phyloP scores from a whole-genome alignment of 306 rosid species.

The Cicer judaicum region DNA sequence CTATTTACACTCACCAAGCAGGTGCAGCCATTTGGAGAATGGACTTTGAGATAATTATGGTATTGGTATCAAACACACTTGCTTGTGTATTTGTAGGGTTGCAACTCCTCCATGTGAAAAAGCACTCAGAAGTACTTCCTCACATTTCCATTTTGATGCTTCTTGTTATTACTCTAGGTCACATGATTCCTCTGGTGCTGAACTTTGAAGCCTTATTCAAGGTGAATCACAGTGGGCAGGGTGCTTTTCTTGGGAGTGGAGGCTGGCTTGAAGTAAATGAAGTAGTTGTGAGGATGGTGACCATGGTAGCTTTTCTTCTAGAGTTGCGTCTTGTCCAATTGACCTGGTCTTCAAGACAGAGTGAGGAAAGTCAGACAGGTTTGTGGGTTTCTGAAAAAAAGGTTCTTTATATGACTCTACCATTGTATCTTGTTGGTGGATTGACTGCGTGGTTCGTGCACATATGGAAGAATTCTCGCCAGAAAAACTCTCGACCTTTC shows the following conservation, averaged over 20 bases:
- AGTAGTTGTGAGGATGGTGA: conserved; percentile 76
- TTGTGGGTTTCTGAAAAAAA: conserved; percentile 73
- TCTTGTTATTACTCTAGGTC: conserved; percentile 68
- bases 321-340: conserved; percentile 75
- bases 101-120: conserved; percentile 83
- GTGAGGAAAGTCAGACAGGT: conserved; percentile 48
- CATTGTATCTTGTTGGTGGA: conserved; percentile 67
- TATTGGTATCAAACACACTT: conserved; percentile 76
- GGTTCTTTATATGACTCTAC: conserved; percentile 64
- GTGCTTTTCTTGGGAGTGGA: conserved; percentile 63
- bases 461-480: conserved; percentile 54
- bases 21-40: conserved; percentile 80
- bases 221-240: conserved; percentile 54
- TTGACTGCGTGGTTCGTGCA: conserved; percentile 61
- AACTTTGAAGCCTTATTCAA: conserved; percentile 79
- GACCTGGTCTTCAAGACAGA: conserved; percentile 78
- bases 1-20: conserved; percentile 63
- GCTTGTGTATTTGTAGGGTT: conserved; percentile 77
- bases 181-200: conserved; percentile 80
- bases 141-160: conserved; percentile 73
- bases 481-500: conserved; percentile 41
- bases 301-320: conserved; percentile 82
- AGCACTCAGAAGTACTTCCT: conserved; percentile 65
- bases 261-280: conserved; percentile 90
- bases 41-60: conserved; percentile 79